Conservation (phyloP, 306 rosid species). For the Casuarina cunninghamiana region DNA sequence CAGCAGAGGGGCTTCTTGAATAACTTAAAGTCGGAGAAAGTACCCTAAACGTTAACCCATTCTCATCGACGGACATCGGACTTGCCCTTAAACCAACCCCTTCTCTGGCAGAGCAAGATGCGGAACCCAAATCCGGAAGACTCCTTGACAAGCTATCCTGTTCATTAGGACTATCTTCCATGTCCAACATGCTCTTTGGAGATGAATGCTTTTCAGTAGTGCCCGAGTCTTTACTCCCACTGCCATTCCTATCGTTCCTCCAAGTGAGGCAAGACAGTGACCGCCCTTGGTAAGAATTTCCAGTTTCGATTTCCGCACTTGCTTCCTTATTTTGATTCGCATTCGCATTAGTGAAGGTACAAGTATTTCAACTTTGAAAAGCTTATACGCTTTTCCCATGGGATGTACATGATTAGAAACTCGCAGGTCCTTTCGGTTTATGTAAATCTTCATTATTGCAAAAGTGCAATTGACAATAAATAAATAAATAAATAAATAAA, state of each 20-base stretch:
- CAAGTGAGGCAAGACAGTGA: not conserved
- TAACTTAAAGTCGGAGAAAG: not conserved
- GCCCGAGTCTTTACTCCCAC: not conserved
- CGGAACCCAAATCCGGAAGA: not conserved
- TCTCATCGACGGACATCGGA: not conserved
- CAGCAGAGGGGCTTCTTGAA: not conserved
- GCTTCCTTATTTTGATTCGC: not conserved
- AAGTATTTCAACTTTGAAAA: too few relatives aligned
- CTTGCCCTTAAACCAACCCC: not conserved
- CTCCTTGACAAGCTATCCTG: not conserved
- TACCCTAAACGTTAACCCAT: not conserved
- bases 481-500: too few relatives aligned
- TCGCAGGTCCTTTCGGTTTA: too few relatives aligned
- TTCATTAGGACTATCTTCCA: not conserved
- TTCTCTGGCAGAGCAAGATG: too few relatives aligned
- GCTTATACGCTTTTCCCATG: too few relatives aligned
- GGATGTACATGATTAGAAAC: too few relatives aligned
- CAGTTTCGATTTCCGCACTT: not conserved
- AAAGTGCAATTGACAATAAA: too few relatives aligned
- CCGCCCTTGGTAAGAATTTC: not conserved
- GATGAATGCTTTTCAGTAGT: not conserved
- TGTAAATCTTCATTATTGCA: too few relatives aligned
- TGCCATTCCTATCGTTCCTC: not conserved
- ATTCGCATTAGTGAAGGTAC: too few relatives aligned
- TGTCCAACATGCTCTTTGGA: too few relatives aligned